Percentiles rank a stretch among this genome's conserved stretches.
Conservation (phyloP, 192 early-diverging fungal genomes). For the Thoreauomyces humboldtii region DNA sequence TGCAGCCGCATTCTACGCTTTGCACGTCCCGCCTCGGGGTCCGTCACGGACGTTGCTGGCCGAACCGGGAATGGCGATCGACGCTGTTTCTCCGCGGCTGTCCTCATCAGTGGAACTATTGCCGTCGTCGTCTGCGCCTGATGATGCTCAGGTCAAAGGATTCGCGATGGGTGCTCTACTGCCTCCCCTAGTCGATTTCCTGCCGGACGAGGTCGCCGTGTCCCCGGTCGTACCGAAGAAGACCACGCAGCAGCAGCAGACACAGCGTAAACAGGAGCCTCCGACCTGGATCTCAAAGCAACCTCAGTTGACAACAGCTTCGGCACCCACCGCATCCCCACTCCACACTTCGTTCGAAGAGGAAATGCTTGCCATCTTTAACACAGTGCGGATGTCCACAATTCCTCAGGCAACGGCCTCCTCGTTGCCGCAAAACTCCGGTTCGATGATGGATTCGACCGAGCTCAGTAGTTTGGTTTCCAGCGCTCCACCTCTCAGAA, state of each 20-base stretch:
- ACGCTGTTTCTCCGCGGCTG: background rate
- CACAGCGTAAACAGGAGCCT: background rate
- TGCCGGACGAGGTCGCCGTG: background rate
- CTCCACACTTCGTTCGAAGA: slow-evolving; percentile 6
- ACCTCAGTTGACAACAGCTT: too few relatives aligned
- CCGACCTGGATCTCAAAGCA: too few relatives aligned
- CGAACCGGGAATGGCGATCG: background rate
- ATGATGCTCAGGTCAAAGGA: background rate
- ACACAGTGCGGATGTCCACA: slow-evolving; percentile 20
- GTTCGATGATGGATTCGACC: too few relatives aligned
- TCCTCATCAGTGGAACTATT: background rate
- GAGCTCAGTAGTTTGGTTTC: too few relatives aligned
- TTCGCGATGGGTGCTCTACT: slow-evolving; percentile 3
- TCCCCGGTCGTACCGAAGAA: background rate
- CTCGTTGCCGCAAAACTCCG: too few relatives aligned
- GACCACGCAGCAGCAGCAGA: background rate
- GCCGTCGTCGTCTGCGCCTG: background rate
- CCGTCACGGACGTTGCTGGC: background rate
- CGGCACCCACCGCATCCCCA: background rate
- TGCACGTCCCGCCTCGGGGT: too few relatives aligned
- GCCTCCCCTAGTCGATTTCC: background rate
- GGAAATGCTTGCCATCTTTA: slow-evolving; percentile 25
- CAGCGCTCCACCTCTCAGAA: too few relatives aligned
- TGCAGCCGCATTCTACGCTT: slow-evolving; percentile 13
- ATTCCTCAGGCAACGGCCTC: too few relatives aligned